Base-by-base conservation (phyloP, 1,139 yeast species). In the Saccharomycopsis crataegensis region DNA sequence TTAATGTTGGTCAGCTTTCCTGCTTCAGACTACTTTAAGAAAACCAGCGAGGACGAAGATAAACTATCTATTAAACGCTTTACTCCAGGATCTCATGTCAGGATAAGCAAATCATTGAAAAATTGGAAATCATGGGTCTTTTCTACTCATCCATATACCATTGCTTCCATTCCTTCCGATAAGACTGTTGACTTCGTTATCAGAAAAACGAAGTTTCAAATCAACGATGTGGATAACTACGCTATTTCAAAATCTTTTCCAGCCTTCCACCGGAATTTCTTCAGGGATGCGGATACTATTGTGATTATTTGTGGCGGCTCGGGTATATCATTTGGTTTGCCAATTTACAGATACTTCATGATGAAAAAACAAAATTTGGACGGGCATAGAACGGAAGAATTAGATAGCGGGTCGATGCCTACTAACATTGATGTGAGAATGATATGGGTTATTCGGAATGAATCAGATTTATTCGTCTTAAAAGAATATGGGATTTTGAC, bases 111-210 rank as follows among this genome's bases (percentile, higher is more conserved):
- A 9, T 54, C 71, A 1, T 60, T 65, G 28, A 62, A 60, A 53
- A 62, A 67, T 42, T 67, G 68, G 0, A 57, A 74, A 28, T 70
- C 72, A 33, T 74, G 85, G 65, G 43, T 75, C 4, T 70, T 67
- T 51, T 79, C 88, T 11, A 75, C 84, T 37, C 97, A 90, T 65
- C 97, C 97, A 1, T 90, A 83, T 64, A 87, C 96, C 0, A 70
- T 90, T 41, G 91, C 88, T 1, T 80, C 88, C 12, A 67, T 79
- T 37, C 83, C 87, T 1, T 75, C 76, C 41, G 81, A 78, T 50
- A 64, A 62, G 0, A 67, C 66, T 2, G 69, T 74, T 7, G 68
- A 67, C 56, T 66, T 82, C 46, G 67, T 82, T 6, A 70, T 76
- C 8, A 67, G 77, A 47, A 70, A 70, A 38, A 57, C 67, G n/a